Percentiles rank a stretch among this genome's conserved stretches.
phyloP scores from a whole-genome alignment of 805 yeast species.

The Grigorovia yakushimaensis region DNA sequence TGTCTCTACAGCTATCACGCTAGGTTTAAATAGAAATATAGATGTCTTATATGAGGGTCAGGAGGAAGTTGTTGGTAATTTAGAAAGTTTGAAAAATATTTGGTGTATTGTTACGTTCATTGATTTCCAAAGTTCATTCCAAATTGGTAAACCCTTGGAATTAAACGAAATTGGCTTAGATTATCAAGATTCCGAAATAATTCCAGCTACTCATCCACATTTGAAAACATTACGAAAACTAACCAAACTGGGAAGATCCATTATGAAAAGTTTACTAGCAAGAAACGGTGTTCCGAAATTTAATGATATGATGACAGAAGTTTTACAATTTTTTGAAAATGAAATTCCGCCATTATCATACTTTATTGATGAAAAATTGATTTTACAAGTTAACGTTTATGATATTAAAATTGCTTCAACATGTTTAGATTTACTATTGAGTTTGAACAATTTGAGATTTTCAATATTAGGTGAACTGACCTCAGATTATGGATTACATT shows the following conservation, averaged over 20 bases:
- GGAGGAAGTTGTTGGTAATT: constrained; percentile 14
- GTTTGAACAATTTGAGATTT: constrained; percentile 12
- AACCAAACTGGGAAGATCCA: constrained; percentile 13
- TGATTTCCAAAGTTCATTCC: constrained; percentile 19
- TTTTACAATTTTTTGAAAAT: constrained; percentile 2
- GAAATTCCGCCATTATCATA: constrained; percentile 1
- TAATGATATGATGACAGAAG: background rate
- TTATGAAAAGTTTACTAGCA: constrained; percentile 7
- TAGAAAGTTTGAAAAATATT: constrained; percentile 15
- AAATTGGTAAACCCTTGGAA: constrained; percentile 18
- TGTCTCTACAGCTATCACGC: constrained; percentile 10
- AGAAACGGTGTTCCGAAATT: constrained; percentile 10
- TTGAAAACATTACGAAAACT: constrained; percentile 11
- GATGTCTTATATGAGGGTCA: constrained; percentile 8
- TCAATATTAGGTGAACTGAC: constrained; percentile 7
- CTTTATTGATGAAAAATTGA: background rate
- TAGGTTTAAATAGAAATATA: constrained; percentile 21
- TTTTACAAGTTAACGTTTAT: background rate
- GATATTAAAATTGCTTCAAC: constrained; percentile 2
- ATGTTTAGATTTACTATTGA: constrained; percentile 5
- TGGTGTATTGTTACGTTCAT: constrained; percentile 20
- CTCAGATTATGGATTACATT: background rate
- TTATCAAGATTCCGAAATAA: constrained; percentile 2
- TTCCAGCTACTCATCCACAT: background rate
- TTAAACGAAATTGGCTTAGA: constrained; percentile 6